phyloP scores from a whole-genome alignment of 176 grass and related monocot genomes.

The Triticum monococcum region DNA sequence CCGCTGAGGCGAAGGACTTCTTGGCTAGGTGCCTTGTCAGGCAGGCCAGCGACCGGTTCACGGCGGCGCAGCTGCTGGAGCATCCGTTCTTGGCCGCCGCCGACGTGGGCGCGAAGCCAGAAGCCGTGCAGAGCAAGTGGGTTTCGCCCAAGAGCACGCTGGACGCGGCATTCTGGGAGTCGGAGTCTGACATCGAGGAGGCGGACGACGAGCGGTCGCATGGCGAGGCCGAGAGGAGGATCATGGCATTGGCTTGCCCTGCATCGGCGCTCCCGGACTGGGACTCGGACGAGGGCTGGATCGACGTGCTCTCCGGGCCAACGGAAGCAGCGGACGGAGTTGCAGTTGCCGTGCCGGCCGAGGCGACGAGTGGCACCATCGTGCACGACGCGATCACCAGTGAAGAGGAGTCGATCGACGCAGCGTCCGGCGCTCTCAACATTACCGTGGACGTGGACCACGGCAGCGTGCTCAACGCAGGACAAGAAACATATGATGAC shows the following conservation, averaged over 20 bases:
- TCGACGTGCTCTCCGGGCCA: constrained; percentile 23
- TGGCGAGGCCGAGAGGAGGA: not conserved
- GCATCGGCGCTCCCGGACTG: constrained; percentile 32
- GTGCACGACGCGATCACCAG: not conserved
- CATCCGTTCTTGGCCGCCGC: constrained; percentile 56
- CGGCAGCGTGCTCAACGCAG: not conserved
- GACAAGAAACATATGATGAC: not conserved
- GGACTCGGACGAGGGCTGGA: constrained; percentile 42
- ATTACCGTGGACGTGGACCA: not conserved
- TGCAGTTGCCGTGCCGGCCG: not conserved
- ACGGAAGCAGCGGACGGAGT: not conserved
- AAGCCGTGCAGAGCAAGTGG: constrained; percentile 17
- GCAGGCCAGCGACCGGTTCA: constrained; percentile 19
- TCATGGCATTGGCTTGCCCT: constrained; percentile 9
- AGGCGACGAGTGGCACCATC: not conserved
- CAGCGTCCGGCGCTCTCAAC: not conserved
- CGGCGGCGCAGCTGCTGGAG: constrained; percentile 49
- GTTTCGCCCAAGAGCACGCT: constrained; percentile 80
- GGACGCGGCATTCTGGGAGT: constrained; percentile 53
- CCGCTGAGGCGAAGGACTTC: constrained; percentile 33
- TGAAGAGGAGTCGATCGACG: not conserved
- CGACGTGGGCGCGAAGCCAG: not conserved
- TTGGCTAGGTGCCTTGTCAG: not conserved
- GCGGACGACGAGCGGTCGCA: not conserved
- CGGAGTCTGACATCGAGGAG: constrained; percentile 21